Percentiles rank a stretch among this genome's conserved stretches.
These are phyloP conservation scores for Nemania bipapillata DNA, from an alignment of 2,329 filamentous ascomycete species.

Conservation along the genomic window DNA sequence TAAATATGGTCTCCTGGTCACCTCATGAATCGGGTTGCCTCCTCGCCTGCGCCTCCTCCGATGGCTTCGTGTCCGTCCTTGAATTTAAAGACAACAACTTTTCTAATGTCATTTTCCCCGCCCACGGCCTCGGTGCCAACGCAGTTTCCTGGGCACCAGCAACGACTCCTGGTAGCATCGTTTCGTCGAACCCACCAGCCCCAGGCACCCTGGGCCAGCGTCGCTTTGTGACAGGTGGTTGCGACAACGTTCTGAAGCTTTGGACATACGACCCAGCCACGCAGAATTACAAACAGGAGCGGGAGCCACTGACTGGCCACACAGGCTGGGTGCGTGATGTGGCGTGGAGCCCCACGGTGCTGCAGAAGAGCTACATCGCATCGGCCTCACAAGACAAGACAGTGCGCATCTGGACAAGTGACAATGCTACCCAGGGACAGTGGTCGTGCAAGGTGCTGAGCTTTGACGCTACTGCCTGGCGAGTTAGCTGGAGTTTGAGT, in stretches of 20 bases:
- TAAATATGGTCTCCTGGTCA: slow-evolving; percentile 98
- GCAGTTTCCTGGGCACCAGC: slow-evolving; percentile 94
- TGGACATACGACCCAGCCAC: slow-evolving; percentile 81
- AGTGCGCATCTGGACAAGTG: slow-evolving; percentile 93
- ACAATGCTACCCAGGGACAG: slow-evolving; percentile 71
- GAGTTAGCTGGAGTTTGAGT: slow-evolving; percentile 96
- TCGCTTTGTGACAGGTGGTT: slow-evolving; percentile 93
- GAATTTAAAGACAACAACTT: slow-evolving; percentile 97
- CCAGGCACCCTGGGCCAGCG: slow-evolving; percentile 72
- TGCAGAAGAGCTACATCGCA: slow-evolving; percentile 96
- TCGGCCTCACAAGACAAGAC: slow-evolving; percentile 96
- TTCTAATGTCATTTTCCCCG: slow-evolving; percentile 87
- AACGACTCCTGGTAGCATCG: slow-evolving; percentile 82
- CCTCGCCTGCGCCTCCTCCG: slow-evolving; percentile 91
- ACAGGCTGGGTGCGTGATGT: slow-evolving; percentile 98
- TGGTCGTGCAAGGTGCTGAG: slow-evolving; percentile 88
- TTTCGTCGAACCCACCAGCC: slow-evolving; percentile 72
- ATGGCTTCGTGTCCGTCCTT: slow-evolving; percentile 91
- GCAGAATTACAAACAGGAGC: slow-evolving; percentile 70
- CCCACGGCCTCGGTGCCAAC: slow-evolving; percentile 94
- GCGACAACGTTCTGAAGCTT: slow-evolving; percentile 92
- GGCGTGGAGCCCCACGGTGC: slow-evolving; percentile 92
- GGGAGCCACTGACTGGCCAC: slow-evolving; percentile 78
- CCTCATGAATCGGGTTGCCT: slow-evolving; percentile 95
- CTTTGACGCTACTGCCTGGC: slow-evolving; percentile 91